Conservation (phyloP, 1,139 yeast genomes). For the Suhomyces maxii region DNA sequence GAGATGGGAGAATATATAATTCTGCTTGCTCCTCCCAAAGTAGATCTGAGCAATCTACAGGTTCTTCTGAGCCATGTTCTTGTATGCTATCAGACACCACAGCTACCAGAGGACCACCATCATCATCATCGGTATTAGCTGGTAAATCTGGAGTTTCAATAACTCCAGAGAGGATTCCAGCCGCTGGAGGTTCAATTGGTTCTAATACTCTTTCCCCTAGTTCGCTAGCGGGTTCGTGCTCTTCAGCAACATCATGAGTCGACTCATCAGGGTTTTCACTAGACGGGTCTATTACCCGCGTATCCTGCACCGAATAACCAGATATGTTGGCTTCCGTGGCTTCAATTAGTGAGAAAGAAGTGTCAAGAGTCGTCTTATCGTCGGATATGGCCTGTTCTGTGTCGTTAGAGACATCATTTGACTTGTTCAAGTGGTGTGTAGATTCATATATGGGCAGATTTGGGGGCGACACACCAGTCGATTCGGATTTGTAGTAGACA, state of each 20-base stretch:
- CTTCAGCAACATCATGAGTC: not conserved
- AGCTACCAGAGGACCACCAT: too few relatives aligned
- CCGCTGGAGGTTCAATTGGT: not conserved
- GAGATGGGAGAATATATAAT: constrained; percentile 1
- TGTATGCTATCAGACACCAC: too few relatives aligned
- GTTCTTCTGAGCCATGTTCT: too few relatives aligned
- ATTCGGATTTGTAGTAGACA: not conserved
- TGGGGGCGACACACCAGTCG: not conserved
- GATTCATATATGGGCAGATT: not conserved
- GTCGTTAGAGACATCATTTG: not conserved
- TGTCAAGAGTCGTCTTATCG: not conserved
- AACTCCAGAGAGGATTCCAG: too few relatives aligned
- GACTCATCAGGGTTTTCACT: not conserved
- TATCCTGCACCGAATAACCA: not conserved
- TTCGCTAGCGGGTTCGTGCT: not conserved
- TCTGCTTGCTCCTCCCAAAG: constrained; percentile 1
- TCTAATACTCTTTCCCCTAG: not conserved
- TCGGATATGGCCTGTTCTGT: too few relatives aligned
- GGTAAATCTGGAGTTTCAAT: too few relatives aligned
- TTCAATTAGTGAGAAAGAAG: not conserved
- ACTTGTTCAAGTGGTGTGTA: not conserved
- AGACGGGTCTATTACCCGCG: not conserved
- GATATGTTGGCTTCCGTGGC: not conserved
- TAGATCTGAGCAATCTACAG: not conserved
- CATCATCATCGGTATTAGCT: too few relatives aligned